Evolutionary conservation across 306 rosid species (phyloP).

Genomic region (Urtica urens): DNA sequence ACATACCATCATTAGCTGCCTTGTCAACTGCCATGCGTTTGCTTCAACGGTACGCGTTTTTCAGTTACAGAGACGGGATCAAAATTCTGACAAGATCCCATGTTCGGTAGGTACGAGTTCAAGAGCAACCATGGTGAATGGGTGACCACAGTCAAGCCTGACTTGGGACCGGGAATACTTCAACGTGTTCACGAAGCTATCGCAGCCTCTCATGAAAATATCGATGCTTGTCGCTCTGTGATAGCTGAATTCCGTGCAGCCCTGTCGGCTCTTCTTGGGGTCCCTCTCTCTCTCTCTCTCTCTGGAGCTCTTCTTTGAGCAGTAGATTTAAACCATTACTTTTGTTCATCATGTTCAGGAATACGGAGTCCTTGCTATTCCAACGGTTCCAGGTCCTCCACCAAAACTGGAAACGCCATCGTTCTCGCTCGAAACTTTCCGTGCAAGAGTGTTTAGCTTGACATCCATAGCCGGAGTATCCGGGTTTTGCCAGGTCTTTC

Average conservation of each 20-base stretch:
- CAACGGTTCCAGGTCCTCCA: conserved; percentile 82
- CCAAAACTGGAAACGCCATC: conserved; percentile 51
- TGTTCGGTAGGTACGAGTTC: conserved; percentile 53
- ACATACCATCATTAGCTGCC: conserved; percentile 72
- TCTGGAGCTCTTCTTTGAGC: background rate
- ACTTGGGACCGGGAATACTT: conserved; percentile 68
- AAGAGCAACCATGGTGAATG: conserved; percentile 78
- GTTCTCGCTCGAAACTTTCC: conserved; percentile 38
- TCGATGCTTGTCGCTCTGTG: conserved; percentile 31
- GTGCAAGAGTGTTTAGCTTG: conserved; percentile 57
- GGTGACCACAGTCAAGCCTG: conserved; percentile 51
- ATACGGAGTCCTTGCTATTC: conserved; percentile 62
- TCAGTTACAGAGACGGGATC: conserved; percentile 11
- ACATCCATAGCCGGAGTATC: conserved; percentile 81
- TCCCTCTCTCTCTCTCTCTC: conserved; percentile 20
- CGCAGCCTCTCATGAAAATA: conserved; percentile 37
- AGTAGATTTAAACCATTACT: background rate
- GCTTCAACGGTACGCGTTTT: conserved; percentile 46
- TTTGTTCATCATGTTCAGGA: conserved; percentile 33
- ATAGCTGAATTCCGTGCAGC: conserved; percentile 50
- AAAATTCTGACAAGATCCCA: background rate
- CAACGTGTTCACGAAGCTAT: conserved; percentile 61
- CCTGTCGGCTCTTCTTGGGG: conserved; percentile 76
- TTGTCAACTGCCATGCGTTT: conserved; percentile 58
- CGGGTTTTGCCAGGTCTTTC: conserved; percentile 74